Base-by-base conservation (phyloP, 2,329 filamentous ascomycete genomes). In the Hymenoscyphus linearis region DNA sequence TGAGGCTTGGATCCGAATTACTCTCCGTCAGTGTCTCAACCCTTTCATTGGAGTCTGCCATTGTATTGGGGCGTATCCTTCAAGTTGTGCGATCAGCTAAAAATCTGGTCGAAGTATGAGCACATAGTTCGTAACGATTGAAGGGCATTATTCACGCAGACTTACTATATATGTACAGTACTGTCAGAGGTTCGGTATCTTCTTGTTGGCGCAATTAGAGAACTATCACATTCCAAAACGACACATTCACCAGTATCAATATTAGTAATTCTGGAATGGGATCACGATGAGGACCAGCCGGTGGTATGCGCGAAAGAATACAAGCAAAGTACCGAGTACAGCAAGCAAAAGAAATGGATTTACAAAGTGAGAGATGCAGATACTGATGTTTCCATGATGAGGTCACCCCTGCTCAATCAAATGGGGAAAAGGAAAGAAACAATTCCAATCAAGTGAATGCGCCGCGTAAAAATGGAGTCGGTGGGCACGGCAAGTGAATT, bases 31-130 rank as follows among this genome's bases (percentile, higher is more conserved):
- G 1, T 13, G 56, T 57, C 22, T 62, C 52, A 16, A 59, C 57
- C 22, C 56, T 59, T 3, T 47, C 57, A n/a, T 10, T 37, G 14
- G 31, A 14, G 9, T 59, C 50, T 55, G 44, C 57, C 57, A 58
- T 58, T 36, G 18, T 44, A 58, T 58, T 36, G 18, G 7, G 18
- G 5, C 13, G 18, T 10, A 25, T 6, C 14, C 18, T 47, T 3
- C 40, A 10, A 47, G 4, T 9, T 12, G 5, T 47, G 40, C n/a
- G 10, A 13, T 22, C n/a, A 47, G 22, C 22, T n/a, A 44, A 22
- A 47, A 47, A 18, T 22, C n/a, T 12, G n/a, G 40, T 7, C 16
- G n/a, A 16, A 18, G 37, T n/a, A n/a, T 40, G 4, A 40, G 37
- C 37, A 7, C 16, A 37, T n/a, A 40, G n/a, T 40, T 25, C 40